A percentile compares a stretch with the other conserved stretches of the same genome.
These are phyloP conservation scores for Cyphellophora attinorum DNA, from an alignment of 2,329 filamentous ascomycete species.

Conservation along the genomic window DNA sequence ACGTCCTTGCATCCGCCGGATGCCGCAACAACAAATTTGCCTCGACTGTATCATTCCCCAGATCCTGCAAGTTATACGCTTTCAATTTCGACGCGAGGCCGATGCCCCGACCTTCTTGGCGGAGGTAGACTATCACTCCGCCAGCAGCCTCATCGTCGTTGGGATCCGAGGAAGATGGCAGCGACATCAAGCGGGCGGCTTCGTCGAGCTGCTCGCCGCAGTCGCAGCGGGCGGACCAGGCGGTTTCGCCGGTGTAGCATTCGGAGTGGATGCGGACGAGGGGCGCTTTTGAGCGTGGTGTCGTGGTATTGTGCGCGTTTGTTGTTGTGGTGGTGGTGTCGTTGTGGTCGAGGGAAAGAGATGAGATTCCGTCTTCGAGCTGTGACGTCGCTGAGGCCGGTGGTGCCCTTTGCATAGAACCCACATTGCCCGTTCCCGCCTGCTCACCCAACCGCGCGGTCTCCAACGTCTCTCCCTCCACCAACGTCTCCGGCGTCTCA, in stretches of 20 bases:
- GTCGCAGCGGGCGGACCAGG: conserved; percentile 95
- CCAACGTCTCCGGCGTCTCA: conserved; percentile 9
- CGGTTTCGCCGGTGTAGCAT: conserved; percentile 97
- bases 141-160: too few species aligned
- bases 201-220: conserved; percentile 97
- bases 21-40: conserved; percentile 85
- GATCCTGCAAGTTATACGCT: conserved; percentile 93
- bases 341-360: not conserved
- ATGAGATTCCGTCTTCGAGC: not conserved
- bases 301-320: not conserved
- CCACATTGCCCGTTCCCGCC: too few species aligned
- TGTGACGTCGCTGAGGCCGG: not conserved
- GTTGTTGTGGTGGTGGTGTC: not conserved
- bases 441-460: not conserved
- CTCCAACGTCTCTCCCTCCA: conserved; percentile 1
- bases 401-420: too few species aligned
- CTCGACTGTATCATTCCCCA: conserved; percentile 95
- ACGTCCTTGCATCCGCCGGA: conserved; percentile 87
- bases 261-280: conserved; percentile 94
- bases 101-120: conserved; percentile 93
- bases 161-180: conserved; percentile 44
- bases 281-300: conserved; percentile 39
- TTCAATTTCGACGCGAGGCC: conserved; percentile 93
- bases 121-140: conserved; percentile 89
- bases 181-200: conserved; percentile 83